These are phyloP conservation scores for Larix kaempferi DNA, from an alignment of 75 land plant genomes.

Conservation along the genomic window DNA sequence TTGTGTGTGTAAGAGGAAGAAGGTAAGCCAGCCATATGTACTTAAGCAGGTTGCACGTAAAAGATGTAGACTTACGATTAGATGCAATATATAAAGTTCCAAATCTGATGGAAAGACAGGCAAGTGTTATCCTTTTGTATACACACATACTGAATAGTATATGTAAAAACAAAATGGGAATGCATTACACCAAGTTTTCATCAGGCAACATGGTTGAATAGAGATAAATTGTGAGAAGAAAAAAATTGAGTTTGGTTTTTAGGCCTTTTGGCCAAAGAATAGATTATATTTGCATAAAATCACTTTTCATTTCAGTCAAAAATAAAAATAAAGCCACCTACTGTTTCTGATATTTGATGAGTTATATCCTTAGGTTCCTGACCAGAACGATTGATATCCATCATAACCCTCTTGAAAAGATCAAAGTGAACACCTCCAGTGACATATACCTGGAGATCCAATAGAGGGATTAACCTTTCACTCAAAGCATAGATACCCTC, in stretches of 20 bases:
- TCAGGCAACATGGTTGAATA: neutral
- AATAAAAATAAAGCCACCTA: slow-evolving; percentile 4
- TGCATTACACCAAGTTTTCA: neutral
- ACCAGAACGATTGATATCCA: slow-evolving; percentile 22
- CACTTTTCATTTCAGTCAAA: neutral
- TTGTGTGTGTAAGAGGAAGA: too few relatives aligned
- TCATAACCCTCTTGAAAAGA: slow-evolving; percentile 27
- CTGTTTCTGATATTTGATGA: slow-evolving; percentile 30
- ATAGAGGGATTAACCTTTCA: slow-evolving; percentile 19
- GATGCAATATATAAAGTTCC: neutral
- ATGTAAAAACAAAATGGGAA: neutral
- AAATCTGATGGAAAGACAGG: neutral
- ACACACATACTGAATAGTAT: neutral
- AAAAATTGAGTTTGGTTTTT: neutral
- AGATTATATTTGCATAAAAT: neutral
- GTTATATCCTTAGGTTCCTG: slow-evolving; percentile 28
- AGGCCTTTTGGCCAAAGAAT: neutral
- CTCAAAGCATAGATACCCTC: slow-evolving; percentile 32
- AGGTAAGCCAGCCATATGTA: too few relatives aligned
- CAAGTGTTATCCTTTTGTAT: neutral
- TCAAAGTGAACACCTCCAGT: slow-evolving; percentile 39
- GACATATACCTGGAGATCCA: slow-evolving; percentile 20
- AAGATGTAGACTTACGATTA: slow-evolving; percentile 8
- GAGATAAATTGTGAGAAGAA: neutral
- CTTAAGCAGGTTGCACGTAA: too few relatives aligned